Evolutionary conservation across 192 early-diverging fungal genomes (phyloP), one percentile per base, ranked within the genome.

Genomic region (Backusella luteola): DNA sequence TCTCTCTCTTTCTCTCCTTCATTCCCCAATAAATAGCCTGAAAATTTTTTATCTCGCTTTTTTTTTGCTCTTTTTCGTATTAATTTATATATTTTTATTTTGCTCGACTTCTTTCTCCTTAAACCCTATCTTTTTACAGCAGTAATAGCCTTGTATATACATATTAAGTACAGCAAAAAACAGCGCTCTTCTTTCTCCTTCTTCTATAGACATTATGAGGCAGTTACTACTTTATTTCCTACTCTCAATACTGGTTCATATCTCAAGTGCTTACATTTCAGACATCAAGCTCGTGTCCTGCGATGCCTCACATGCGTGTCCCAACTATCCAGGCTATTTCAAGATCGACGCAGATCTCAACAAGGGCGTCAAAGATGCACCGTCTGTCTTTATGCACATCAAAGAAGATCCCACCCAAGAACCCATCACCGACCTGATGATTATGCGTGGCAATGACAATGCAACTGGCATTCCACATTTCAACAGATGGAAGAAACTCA

Each of bases 361-460:
- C 59, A 21, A 68, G 63, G 73, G 69, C 34, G 67, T 69, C 1
- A 36, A 71, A 2, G n/a, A 36, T 21, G 68, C 41, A 63, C 29
- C 41, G 3, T 76, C 75, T 44, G 38, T 79, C 1, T 79, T 42
- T 52, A 21, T 79, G 49, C 78, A 79, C 46, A 71, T 79, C 36
- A 74, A 74, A 59, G 35, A 78, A 36, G 78, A 79, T 66, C n/a
- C 63, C 8, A 36, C 36, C 1, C 34, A 52, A 3, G 32, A 32
- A 17, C 78, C 78, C 12, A 79, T 79, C 34, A 79, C 78, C 0
- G 73, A 79, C 49, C 15, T 79, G 6, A 12, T 63, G 52, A 23
- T 79, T 0, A 12, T 73, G 5, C 34, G 71, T 29, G 67, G 67
- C 6, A 23, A 36, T 6, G 29, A 42, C 14, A 46, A 46, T 49